Conservation (phyloP, 2,329 filamentous ascomycete species). For the Tolypocladium album region DNA sequence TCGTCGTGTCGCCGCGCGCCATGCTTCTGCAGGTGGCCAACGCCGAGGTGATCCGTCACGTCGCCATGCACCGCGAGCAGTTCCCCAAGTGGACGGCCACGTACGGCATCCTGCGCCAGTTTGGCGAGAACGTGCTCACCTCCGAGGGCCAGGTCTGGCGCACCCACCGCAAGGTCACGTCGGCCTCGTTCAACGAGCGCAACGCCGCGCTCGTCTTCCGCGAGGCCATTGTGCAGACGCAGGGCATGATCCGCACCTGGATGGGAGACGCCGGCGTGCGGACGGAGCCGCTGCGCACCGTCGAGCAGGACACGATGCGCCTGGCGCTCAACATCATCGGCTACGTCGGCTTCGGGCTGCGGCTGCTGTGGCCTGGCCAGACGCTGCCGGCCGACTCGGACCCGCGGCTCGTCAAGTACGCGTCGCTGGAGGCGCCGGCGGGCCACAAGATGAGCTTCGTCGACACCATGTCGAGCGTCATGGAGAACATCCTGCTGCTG, state of each 20-base stretch:
- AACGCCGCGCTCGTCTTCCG: conserved; percentile 59
- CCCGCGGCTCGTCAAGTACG: conserved; percentile 36
- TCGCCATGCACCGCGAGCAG: conserved; percentile 54
- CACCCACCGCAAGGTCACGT: conserved; percentile 60
- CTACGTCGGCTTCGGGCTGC: conserved; percentile 61
- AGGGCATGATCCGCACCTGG: conserved; percentile 51
- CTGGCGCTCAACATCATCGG: conserved; percentile 46
- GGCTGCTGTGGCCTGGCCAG: conserved; percentile 53
- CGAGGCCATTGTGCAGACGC: conserved; percentile 51
- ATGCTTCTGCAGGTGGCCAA: conserved; percentile 48
- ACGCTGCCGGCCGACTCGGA: conserved; percentile 30
- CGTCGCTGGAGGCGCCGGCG: conserved; percentile 29
- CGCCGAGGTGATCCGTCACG: conserved; percentile 54
- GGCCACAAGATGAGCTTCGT: conserved; percentile 57
- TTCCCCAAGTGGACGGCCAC: conserved; percentile 42
- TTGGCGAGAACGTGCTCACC: conserved; percentile 61
- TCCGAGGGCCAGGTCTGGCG: conserved; percentile 62
- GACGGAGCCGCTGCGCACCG: conserved; percentile 37
- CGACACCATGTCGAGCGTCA: conserved; percentile 46
- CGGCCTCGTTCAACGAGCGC: conserved; percentile 65
- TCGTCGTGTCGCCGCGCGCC: conserved; percentile 48
- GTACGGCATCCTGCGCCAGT: conserved; percentile 30
- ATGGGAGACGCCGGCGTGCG: conserved; percentile 19
- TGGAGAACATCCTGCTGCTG: conserved; percentile 54
- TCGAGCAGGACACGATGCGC: conserved; percentile 55